Evolutionary conservation across 2,329 filamentous ascomycete species (phyloP), one percentile per base, ranked within the genome.

Genomic region (Karstenula rhodostoma): DNA sequence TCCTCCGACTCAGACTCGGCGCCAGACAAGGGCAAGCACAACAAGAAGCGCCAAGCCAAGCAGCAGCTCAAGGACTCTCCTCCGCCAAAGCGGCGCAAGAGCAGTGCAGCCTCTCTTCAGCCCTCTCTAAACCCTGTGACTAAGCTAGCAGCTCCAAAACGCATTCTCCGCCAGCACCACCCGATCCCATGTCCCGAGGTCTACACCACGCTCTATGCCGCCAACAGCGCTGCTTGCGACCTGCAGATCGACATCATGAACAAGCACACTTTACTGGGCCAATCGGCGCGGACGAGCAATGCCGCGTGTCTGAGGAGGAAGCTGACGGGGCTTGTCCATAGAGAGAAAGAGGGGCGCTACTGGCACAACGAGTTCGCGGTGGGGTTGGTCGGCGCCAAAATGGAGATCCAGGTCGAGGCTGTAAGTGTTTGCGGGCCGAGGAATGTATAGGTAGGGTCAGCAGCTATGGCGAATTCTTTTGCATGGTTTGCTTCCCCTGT

Each of bases 231-330:
- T 13, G 74, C 74, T 2, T 56, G 59, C 22, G 56, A 57, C 5
- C 55, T 75, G 7, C 72, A 77, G 29, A 56, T 75, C 9, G 59
- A 68, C 22, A 56, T 76, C 7, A 69, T 66, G 33, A 69, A 71
- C 27, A 58, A 69, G 47, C 57, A 59, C 40, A 43, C 65, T 10
- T 33, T 46, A 6, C 22, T 58, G 27, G 58, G 63, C 15, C 50
- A 52, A 40, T 33, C 29, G 1, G 74, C 65, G 60, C 73, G 71
- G 60, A 44, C 57, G 6, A 33, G 63, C 17, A 53, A 71, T 12
- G 15, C 60, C 13, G 43, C 13, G 10, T 49, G 61, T 9, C 54
- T 76, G 44, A 59, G 64, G 7, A 29, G 42, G 3, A 70, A 67
- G 51, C 8, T 68, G 22, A 17, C 58, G 5, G 59, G 12, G 8